Percentiles rank a stretch among this genome's conserved stretches.
Conservation (phyloP, 2,329 filamentous ascomycete genomes). For the Lachnellula occidentalis region DNA sequence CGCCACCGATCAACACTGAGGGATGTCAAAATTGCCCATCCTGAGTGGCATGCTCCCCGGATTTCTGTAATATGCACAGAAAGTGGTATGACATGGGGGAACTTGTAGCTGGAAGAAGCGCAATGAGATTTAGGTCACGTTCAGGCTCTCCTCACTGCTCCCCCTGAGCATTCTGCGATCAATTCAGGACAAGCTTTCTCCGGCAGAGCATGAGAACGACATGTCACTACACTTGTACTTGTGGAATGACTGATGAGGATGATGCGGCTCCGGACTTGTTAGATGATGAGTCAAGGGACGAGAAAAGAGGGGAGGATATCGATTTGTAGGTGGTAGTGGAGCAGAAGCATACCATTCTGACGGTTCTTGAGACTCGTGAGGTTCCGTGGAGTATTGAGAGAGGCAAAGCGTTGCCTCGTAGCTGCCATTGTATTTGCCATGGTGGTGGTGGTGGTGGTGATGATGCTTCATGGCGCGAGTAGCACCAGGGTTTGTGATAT, state of each 20-base stretch:
- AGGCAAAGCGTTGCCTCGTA: constrained; percentile 65
- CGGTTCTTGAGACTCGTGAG: constrained; percentile 73
- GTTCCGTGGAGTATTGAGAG: constrained; percentile 65
- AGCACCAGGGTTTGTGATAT: no score
- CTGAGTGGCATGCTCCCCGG: constrained; percentile 12
- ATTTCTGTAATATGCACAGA: constrained; percentile 5
- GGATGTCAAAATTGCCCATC: constrained; percentile 3
- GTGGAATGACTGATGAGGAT: no score
- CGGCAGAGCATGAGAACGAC: no score
- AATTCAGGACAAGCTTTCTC: no score
- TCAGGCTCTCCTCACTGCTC: no score
- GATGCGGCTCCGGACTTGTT: no score
- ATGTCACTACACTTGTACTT: no score
- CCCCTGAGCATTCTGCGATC: no score
- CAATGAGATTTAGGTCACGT: no score
- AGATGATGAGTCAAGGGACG: constrained; percentile 6
- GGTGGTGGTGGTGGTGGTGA: background rate
- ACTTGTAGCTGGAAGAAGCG: background rate
- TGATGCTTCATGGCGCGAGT: no score
- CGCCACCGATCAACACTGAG: constrained; percentile 6
- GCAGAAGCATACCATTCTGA: constrained; percentile 55
- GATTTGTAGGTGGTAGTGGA: background rate
- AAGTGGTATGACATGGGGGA: constrained; percentile 5
- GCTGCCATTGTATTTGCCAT: constrained; percentile 29
- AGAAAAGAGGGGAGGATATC: background rate